Evolutionary conservation across 495 filamentous ascomycete species (phyloP).

Genomic region (Xylaria grammica): DNA sequence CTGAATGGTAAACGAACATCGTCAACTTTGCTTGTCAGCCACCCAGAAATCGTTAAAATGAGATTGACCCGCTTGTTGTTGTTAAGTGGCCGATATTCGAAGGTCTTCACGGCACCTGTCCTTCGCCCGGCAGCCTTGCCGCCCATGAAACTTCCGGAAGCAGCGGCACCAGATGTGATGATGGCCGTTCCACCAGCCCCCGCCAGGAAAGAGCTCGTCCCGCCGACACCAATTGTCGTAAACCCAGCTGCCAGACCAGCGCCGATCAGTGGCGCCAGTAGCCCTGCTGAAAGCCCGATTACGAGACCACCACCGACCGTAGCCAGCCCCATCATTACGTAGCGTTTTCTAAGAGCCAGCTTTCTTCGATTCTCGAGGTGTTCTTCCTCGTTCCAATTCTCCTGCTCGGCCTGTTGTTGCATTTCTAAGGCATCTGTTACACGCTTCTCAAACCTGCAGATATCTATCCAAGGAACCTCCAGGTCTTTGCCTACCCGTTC

Average conservation of each 20-base stretch:
- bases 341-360: constrained; percentile 75
- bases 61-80: constrained; percentile 98
- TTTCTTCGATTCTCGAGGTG: constrained; percentile 91
- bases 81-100: constrained; percentile 94
- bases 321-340: constrained; percentile 95
- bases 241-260: constrained; percentile 94
- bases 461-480: constrained; percentile 86
- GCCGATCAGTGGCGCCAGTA: constrained; percentile 93
- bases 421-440: constrained; percentile 97
- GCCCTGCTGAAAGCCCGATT: constrained; percentile 91
- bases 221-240: constrained; percentile 89
- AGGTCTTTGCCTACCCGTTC: constrained; percentile 82
- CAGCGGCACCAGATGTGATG: constrained; percentile 88
- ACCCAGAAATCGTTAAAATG: constrained; percentile 93
- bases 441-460: constrained; percentile 95
- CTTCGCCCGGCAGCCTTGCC: constrained; percentile 82
- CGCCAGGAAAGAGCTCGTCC: constrained; percentile 87
- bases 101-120: constrained; percentile 90
- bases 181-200: constrained; percentile 91
- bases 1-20: constrained; percentile 94
- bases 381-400: constrained; percentile 96
- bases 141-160: constrained; percentile 85
- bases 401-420: constrained; percentile 89
- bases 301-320: constrained; percentile 95
- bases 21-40: constrained; percentile 98